Evolutionary conservation across 768 basidiomycete genomes (phyloP).

Genomic region (Chalciporus chontae): DNA sequence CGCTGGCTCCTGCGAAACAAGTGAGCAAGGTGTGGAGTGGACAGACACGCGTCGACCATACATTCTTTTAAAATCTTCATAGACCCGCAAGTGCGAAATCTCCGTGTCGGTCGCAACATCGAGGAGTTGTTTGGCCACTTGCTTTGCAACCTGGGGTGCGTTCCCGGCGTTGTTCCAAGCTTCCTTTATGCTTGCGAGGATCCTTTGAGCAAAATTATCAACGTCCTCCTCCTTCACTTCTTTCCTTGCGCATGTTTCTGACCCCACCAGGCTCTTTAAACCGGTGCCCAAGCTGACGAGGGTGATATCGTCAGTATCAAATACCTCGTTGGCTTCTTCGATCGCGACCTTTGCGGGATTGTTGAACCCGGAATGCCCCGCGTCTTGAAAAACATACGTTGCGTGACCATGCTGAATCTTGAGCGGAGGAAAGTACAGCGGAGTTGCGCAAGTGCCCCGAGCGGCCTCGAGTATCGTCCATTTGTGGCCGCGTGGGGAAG

Average conservation of each 20-base stretch:
- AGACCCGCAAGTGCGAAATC: not conserved
- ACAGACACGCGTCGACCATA: too few species aligned
- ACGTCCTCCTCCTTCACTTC: too few species aligned
- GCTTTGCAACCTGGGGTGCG: not conserved
- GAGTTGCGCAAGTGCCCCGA: not conserved
- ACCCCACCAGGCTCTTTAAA: too few species aligned
- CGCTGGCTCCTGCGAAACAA: not conserved
- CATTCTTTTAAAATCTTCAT: not conserved
- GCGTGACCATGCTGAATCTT: not conserved
- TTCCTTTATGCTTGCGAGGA: too few species aligned
- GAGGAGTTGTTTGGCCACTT: not conserved
- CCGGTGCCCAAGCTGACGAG: too few species aligned
- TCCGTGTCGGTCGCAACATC: slow-evolving; percentile 1
- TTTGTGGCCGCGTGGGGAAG: not conserved
- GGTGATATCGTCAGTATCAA: too few species aligned
- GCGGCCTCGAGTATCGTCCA: slow-evolving; percentile 1
- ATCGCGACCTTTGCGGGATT: not conserved
- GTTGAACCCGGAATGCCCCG: not conserved
- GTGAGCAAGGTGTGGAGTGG: too few species aligned
- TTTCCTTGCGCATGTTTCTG: too few species aligned
- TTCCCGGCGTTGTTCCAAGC: too few species aligned
- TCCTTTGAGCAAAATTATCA: too few species aligned
- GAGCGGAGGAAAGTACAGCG: not conserved
- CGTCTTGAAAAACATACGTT: not conserved
- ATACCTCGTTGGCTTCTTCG: not conserved